Evolutionary conservation across 1,284 basidiomycete genomes (phyloP).

Genomic region (Boletus hoseneyae): DNA sequence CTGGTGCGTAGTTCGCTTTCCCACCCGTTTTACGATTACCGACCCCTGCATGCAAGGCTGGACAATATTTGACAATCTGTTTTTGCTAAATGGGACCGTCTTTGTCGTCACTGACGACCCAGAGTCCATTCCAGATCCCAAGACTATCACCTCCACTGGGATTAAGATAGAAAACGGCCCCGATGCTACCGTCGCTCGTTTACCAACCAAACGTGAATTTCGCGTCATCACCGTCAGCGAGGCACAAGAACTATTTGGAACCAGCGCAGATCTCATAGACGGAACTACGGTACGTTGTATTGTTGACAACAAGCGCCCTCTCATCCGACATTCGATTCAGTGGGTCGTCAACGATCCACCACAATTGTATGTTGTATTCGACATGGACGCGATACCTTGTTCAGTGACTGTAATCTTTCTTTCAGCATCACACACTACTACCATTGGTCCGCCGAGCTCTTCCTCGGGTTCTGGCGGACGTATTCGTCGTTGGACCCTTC

Average conservation of each 20-base stretch:
- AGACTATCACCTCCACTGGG: constrained; percentile 57
- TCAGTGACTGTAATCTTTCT: background rate
- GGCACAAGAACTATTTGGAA: constrained; percentile 68
- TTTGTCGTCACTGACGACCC: constrained; percentile 67
- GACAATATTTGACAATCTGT: constrained; percentile 81
- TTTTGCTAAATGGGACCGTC: constrained; percentile 72
- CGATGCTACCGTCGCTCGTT: constrained; percentile 44
- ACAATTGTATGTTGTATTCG: constrained; percentile 62
- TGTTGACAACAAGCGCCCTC: background rate
- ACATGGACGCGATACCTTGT: background rate
- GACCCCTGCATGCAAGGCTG: constrained; percentile 52
- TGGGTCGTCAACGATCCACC: constrained; percentile 79
- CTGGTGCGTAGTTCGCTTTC: constrained; percentile 39
- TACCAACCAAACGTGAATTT: constrained; percentile 77
- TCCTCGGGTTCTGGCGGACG: constrained; percentile 85
- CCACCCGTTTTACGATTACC: background rate
- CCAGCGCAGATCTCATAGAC: constrained; percentile 55
- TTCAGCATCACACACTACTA: constrained; percentile 74
- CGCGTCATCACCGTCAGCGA: constrained; percentile 67
- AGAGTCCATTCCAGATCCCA: constrained; percentile 49
- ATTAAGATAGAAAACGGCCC: constrained; percentile 44
- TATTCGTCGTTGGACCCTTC: constrained; percentile 74
- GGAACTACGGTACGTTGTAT: constrained; percentile 54
- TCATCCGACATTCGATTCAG: constrained; percentile 34
- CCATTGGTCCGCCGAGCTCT: constrained; percentile 84